These are phyloP conservation scores for Rhynchospora breviuscula DNA, from an alignment of 176 grass and related monocot species.

Conservation along the genomic window DNA sequence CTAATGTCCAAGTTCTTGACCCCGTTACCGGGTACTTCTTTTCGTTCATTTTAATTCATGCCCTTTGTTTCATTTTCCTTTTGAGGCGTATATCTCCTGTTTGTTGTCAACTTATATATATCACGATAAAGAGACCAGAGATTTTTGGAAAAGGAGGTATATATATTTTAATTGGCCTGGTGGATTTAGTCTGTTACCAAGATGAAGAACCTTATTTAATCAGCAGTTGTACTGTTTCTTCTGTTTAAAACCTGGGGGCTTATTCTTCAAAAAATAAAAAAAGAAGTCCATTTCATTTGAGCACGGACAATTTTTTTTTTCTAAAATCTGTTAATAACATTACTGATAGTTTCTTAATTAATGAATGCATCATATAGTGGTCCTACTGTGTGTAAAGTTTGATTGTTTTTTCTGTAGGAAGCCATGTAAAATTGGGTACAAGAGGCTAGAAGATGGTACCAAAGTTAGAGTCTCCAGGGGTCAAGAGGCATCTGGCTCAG, in stretches of 20 bases:
- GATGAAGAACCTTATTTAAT: too few species aligned
- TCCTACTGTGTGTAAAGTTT: background rate
- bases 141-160: too few species aligned
- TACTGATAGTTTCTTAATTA: background rate
- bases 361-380: background rate
- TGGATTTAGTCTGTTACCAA: too few species aligned
- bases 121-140: too few species aligned
- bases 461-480: slow-evolving; percentile 82
- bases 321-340: background rate
- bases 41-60: background rate
- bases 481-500: slow-evolving; percentile 57
- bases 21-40: slow-evolving; percentile 63
- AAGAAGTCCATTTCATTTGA: background rate
- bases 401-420: slow-evolving; percentile 27
- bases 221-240: too few species aligned
- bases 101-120: background rate
- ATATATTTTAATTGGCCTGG: too few species aligned
- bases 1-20: slow-evolving; percentile 88
- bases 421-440: slow-evolving; percentile 77
- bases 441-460: slow-evolving; percentile 71
- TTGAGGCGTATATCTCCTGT: background rate
- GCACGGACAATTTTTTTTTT: background rate
- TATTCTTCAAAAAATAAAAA: background rate
- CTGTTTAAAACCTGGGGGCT: too few species aligned
- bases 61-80: background rate